Conservation (phyloP, 441 rosid genomes). For the Populus hybrid region DNA sequence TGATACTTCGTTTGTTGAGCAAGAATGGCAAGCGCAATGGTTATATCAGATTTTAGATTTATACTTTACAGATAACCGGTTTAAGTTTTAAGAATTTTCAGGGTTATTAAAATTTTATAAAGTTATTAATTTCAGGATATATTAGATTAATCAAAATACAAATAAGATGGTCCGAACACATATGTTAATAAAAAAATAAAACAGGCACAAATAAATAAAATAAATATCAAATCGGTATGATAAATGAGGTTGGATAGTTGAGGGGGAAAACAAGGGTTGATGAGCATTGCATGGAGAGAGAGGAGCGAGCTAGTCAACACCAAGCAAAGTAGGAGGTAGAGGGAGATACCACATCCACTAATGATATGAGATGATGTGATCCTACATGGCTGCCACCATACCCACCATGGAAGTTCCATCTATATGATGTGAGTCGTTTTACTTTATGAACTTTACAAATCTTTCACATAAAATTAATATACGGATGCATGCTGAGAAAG, state of each 20-base stretch:
- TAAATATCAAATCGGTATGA: neutral
- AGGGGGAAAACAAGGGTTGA: neutral
- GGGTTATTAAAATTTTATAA: accelerated
- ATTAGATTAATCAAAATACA: accelerated
- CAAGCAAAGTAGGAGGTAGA: neutral
- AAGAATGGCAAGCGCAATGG: no score
- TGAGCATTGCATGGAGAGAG: neutral
- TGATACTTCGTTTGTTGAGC: neutral
- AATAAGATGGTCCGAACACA: accelerated
- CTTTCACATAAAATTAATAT: neutral
- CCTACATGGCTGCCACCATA: constrained; percentile 26
- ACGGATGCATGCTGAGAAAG: neutral
- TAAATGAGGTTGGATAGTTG: neutral
- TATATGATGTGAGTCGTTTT: neutral
- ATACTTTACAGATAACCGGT: no score
- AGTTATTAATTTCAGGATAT: accelerated
- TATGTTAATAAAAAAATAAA: no score
- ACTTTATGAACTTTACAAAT: neutral
- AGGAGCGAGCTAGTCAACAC: neutral
- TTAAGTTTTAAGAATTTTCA: no score
- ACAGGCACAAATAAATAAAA: neutral
- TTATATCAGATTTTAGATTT: no score
- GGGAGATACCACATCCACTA: constrained; percentile 13
- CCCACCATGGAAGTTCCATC: neutral
- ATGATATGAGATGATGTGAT: constrained; percentile 2